These are phyloP conservation scores for Oenanthe sinensis DNA, from an alignment of 129 eudicot genomes.

Conservation along the genomic window DNA sequence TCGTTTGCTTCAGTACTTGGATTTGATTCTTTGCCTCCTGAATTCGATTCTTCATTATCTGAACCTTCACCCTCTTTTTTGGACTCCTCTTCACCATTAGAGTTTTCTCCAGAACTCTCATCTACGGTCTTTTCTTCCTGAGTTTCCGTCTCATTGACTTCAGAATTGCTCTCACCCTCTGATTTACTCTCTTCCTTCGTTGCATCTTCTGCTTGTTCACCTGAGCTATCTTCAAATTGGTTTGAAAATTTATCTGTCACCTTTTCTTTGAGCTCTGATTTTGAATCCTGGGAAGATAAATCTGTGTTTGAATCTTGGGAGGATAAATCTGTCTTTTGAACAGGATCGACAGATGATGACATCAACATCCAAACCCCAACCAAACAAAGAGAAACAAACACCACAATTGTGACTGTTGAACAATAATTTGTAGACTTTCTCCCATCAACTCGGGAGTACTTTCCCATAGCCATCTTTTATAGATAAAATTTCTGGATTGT, in stretches of 20 bases:
- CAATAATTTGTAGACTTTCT: conserved; percentile 30
- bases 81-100: conserved; percentile 2
- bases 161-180: conserved; percentile 18
- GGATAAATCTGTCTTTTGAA: conserved; percentile 18
- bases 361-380: conserved; percentile 40
- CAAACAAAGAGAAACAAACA: conserved; percentile 26
- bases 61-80: conserved; percentile 15
- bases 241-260: conserved; percentile 22
- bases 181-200: conserved; percentile 23
- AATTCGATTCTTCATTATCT: conserved; percentile 23
- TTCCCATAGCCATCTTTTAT: conserved; percentile 30
- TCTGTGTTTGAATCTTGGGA: conserved; percentile 20
- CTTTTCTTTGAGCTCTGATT: conserved; percentile 22
- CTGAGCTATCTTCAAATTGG: conserved; percentile 48
- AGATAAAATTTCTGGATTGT: conserved; percentile 4
- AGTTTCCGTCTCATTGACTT: conserved; percentile 8
- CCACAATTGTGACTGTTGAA: conserved; percentile 23
- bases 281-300: conserved; percentile 17
- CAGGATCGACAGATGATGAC: conserved; percentile 29
- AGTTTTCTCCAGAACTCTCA: conserved; percentile 2
- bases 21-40: conserved; percentile 22
- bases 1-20: conserved; percentile 16
- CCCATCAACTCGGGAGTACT: conserved; percentile 35
- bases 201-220: conserved; percentile 44
- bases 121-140: conserved; percentile 2